A percentile compares a stretch with the other conserved stretches of the same genome.
Conservation (phyloP, 2,329 filamentous ascomycete species). For the Colletotrichum sp. region DNA sequence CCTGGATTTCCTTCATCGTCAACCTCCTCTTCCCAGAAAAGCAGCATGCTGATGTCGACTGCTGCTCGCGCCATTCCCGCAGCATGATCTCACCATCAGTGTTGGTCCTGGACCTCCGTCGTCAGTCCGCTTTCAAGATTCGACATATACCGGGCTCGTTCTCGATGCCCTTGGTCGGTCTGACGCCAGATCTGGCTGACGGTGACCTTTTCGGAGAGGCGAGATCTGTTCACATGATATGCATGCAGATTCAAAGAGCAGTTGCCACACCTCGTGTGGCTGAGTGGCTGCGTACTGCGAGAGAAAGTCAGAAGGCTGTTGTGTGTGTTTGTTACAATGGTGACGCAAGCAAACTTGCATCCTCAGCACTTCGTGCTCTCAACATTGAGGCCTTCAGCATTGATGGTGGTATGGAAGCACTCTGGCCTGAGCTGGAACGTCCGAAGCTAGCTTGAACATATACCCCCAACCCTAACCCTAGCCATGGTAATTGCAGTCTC, state of each 20-base stretch:
- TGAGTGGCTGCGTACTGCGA: background rate
- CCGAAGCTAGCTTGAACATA: background rate
- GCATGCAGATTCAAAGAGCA: background rate
- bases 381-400: background rate
- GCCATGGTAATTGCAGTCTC: rapidly evolving
- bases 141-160: constrained; percentile 8
- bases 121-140: background rate
- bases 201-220: constrained; percentile 15
- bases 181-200: background rate
- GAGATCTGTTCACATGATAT: background rate
- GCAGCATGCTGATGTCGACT: rapidly evolving
- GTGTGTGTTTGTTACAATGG: constrained; percentile 8
- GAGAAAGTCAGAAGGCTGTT: background rate
- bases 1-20: background rate
- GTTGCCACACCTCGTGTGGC: background rate
- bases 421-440: background rate
- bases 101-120: background rate
- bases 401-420: background rate
- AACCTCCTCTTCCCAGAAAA: background rate
- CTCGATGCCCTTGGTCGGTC: background rate
- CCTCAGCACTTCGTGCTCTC: background rate
- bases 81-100: background rate
- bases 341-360: background rate
- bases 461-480: background rate
- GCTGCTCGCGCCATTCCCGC: background rate